Conservation (phyloP, 2,329 filamentous ascomycete genomes). For the Eutypa lata region DNA sequence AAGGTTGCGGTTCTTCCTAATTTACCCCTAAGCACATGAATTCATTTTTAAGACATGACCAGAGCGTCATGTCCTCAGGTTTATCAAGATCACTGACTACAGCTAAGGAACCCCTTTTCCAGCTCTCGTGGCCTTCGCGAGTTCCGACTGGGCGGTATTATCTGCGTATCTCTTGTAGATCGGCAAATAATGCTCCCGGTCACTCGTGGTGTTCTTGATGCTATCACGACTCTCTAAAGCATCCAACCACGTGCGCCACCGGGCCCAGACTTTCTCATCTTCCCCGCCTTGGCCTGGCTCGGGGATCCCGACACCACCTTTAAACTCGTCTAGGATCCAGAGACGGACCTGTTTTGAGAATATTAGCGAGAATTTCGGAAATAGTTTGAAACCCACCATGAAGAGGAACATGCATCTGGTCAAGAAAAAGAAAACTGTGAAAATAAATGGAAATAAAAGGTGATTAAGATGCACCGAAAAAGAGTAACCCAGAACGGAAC, state of each 20-base stretch:
- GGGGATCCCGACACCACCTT: conserved; percentile 50
- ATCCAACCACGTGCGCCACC: conserved; percentile 50
- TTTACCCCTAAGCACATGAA: too few species aligned
- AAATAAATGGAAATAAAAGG: too few species aligned
- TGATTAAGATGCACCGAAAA: too few species aligned
- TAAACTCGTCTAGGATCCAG: conserved; percentile 59
- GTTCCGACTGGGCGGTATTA: conserved; percentile 39
- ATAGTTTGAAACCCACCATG: too few species aligned
- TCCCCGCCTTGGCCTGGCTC: conserved; percentile 42
- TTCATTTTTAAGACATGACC: too few species aligned
- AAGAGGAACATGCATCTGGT: too few species aligned
- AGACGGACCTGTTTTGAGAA: conserved; percentile 30
- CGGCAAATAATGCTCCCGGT: conserved; percentile 50
- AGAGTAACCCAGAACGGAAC: too few species aligned
- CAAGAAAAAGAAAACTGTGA: too few species aligned
- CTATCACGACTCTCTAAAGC: conserved; percentile 47
- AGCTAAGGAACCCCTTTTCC: conserved; percentile 52
- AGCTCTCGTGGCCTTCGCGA: conserved; percentile 42
- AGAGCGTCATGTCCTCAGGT: too few species aligned
- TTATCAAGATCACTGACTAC: conserved; percentile 9
- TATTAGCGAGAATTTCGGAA: too few species aligned
- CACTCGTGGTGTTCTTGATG: conserved; percentile 51
- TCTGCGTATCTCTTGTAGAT: conserved; percentile 49
- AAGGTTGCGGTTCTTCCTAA: too few species aligned
- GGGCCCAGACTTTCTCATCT: conserved; percentile 47